Evolutionary conservation across 371 early-diverging fungal genomes (phyloP), one percentile per base, ranked within the genome.

Genomic region (Mucor saturninus): DNA sequence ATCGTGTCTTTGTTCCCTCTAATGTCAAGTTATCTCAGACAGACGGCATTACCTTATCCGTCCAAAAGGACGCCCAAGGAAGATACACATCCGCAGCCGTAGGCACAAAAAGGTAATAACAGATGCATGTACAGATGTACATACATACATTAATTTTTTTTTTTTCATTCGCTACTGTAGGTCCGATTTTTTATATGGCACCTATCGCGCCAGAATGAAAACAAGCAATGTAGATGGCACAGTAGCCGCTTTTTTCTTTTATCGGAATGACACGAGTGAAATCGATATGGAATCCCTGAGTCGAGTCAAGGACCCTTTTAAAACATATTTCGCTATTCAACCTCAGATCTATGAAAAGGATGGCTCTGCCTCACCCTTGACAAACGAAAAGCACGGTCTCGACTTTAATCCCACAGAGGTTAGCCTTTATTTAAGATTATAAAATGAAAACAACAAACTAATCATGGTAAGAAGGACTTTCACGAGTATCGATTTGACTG

Each of bases 401-500:
- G 3, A 26, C 5, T 73, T 71, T 57, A 62, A 77, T 55, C 75
- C 76, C 5, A 71, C 74, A 0, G 35, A 57, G 29, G 74, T 76
- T 69, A 51, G 8, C 21, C 8, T 46, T 46, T 21, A 15, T 45
- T 21, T 21, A 21, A 21, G 21, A 21, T 0, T 21, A 21, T 21
- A 21, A 21, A 21, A 21, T 21, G 21, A 21, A 21, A 21, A 21
- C 1, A 21, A 21, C 21, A 21, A 21, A 21, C 21, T 21, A 21
- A 21, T 21, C 21, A 21, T 21, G 21, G 21, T 21, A 21, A 21
- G 21, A 21, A 80, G 80, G 74, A 59, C 30, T 77, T 68, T 31
- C 81, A 80, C 39, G 78, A 77, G 55, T 81, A 78, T 43, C 65
- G 79, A 13, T 78, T 81, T 48, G 81, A 81, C 35, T 81, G 81